A percentile compares a stretch with the other conserved stretches of the same genome.
These are phyloP conservation scores for Tricholoma sp. DNA, from an alignment of 768 basidiomycete genomes.

Conservation along the genomic window DNA sequence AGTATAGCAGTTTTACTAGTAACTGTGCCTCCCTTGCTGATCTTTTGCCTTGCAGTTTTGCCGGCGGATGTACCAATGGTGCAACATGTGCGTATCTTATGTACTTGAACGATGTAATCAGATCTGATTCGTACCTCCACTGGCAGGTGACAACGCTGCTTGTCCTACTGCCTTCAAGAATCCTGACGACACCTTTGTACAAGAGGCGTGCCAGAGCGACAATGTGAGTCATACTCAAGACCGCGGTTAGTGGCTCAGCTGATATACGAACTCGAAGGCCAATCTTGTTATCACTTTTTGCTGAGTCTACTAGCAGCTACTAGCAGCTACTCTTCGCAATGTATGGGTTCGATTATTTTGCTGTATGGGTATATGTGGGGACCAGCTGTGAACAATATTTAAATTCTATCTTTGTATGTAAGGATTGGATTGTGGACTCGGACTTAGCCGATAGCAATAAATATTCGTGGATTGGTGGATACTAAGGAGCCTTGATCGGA, in stretches of 20 bases:
- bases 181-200: constrained; percentile 22
- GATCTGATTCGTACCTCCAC: constrained; percentile 9
- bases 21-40: no score
- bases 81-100: constrained; percentile 30
- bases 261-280: constrained; percentile 1
- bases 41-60: constrained; percentile 26
- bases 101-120: background rate
- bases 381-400: no score
- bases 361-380: no score
- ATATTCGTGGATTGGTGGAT: no score
- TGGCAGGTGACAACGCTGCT: constrained; percentile 19
- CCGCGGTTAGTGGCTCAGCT: background rate
- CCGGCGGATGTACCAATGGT: constrained; percentile 39
- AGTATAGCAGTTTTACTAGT: constrained; percentile 9
- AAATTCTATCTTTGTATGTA: no score
- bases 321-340: no score
- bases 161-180: constrained; percentile 28
- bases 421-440: no score
- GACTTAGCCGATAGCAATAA: no score
- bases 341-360: no score
- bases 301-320: background rate
- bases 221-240: constrained; percentile 17
- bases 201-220: constrained; percentile 27
- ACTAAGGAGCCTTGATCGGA: no score
- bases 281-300: constrained; percentile 13